Conservation (phyloP, 441 rosid genomes). For the Syzygium malaccense region DNA sequence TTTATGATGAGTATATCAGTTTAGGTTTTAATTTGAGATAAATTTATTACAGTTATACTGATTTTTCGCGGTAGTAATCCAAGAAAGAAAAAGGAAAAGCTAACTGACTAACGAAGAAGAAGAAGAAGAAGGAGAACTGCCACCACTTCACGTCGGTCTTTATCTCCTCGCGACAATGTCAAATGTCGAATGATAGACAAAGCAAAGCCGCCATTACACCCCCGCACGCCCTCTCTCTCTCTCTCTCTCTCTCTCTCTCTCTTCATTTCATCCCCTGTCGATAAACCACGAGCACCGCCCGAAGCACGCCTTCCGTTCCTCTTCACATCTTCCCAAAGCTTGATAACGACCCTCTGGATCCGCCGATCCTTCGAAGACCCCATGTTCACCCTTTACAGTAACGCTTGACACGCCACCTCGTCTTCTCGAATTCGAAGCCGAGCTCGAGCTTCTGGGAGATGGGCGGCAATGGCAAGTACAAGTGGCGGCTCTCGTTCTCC, state of each 20-base stretch:
- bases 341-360: background rate
- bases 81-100: background rate
- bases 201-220: background rate
- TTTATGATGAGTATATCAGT: fast-evolving
- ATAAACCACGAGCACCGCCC: background rate
- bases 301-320: background rate
- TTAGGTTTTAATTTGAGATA: too few species aligned
- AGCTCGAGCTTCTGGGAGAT: slow-evolving; percentile 12
- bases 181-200: background rate
- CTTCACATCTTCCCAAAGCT: background rate
- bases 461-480: slow-evolving; percentile 67
- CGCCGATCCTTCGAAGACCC: background rate
- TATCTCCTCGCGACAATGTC: background rate
- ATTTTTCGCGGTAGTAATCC: too few species aligned
- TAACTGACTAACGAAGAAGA: background rate
- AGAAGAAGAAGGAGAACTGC: background rate
- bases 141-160: background rate
- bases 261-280: background rate
- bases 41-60: too few species aligned
- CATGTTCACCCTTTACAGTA: background rate
- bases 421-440: background rate
- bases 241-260: too few species aligned
- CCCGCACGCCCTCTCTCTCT: background rate
- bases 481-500: slow-evolving; percentile 51
- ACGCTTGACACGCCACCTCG: background rate